Base-by-base conservation (phyloP, 2,329 filamentous ascomycete species). In the Mollisiaceae sp. region DNA sequence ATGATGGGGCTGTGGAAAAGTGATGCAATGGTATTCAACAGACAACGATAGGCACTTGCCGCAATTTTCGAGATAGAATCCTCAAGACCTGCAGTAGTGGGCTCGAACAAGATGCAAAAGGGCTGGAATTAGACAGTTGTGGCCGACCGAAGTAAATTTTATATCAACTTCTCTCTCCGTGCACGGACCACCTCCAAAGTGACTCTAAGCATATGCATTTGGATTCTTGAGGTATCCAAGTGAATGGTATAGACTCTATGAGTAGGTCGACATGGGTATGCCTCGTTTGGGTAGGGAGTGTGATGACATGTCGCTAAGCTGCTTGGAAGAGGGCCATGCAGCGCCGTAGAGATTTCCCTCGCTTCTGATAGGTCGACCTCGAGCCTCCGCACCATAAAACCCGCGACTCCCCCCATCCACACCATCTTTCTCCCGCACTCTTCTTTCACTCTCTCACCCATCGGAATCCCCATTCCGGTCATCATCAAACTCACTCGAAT, bases 381-480 rank as follows among this genome's bases (percentile, higher is more conserved):
- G 24, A 54, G 59, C 24, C 41, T 39, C 61, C 63, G 47, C 66
- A 70, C 68, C 65, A 71, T 73, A 75, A 74, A 75, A 72, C 66
- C 69, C 67, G 59, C 63, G 60, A 61, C 65, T 55, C 69, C 72
- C 72, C 72, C 70, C 68, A 62, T 62, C 65, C 68, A 65, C 63
- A 64, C 70, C 68, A 73, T 64, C 69, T 70, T 74, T 70, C 72
- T 74, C 65, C 60, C 68, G 71, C 69, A 68, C 70, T 54, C 50
- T 73, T 70, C 72, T 74, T 65, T 59, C 68, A 70, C 68, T 66
- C 68, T 72, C 67, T 66, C 59, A 55, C 56, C 27, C 55, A 71
- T 70, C 69, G 39, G 50, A 47, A 67, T 63, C 59, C 43, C 47
- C 63, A 60, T 65, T 43, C 20, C 57, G 56, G 64, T 52, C 43